A percentile compares a stretch with the other conserved stretches of the same genome.
phyloP scores from a whole-genome alignment of 805 yeast genomes.

The Saccharomycopsis synnaedendra region DNA sequence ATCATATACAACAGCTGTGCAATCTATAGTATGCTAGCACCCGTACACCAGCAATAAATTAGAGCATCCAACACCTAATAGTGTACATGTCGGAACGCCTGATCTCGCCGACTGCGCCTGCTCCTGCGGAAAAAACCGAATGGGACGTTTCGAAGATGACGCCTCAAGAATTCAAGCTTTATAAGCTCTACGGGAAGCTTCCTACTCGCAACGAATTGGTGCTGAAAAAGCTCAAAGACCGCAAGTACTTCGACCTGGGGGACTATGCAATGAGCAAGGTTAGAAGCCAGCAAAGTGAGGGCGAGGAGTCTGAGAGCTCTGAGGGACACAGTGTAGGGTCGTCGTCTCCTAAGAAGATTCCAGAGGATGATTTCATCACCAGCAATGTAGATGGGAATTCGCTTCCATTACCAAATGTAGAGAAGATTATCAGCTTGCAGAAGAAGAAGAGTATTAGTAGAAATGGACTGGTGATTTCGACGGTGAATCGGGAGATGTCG shows the following conservation, averaged over 20 bases:
- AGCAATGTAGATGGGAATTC: constrained; percentile 8
- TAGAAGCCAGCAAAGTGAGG: constrained; percentile 5
- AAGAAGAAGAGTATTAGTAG: constrained; percentile 16
- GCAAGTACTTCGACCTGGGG: constrained; percentile 89
- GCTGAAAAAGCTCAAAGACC: constrained; percentile 66
- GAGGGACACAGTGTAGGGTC: background rate
- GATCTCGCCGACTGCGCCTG: constrained; percentile 13
- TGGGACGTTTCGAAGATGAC: constrained; percentile 47
- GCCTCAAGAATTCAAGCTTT: constrained; percentile 72
- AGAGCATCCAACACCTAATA: background rate
- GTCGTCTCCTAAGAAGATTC: constrained; percentile 14
- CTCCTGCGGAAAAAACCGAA: background rate
- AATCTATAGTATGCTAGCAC: no score
- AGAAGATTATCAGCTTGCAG: constrained; percentile 14
- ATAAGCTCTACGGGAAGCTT: constrained; percentile 72
- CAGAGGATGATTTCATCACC: constrained; percentile 15
- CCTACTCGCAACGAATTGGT: constrained; percentile 74
- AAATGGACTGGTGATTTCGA: constrained; percentile 15
- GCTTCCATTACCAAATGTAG: constrained; percentile 16
- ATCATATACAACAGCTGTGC: no score
- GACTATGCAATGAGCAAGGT: constrained; percentile 69
- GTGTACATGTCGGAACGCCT: constrained; percentile 4
- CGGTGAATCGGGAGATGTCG: constrained; percentile 14
- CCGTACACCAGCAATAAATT: no score
- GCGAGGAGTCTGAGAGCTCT: background rate